A percentile compares a stretch with the other conserved stretches of the same genome.
phyloP scores from a whole-genome alignment of 169 alveolate species.

The Sarcocystis neurona region DNA sequence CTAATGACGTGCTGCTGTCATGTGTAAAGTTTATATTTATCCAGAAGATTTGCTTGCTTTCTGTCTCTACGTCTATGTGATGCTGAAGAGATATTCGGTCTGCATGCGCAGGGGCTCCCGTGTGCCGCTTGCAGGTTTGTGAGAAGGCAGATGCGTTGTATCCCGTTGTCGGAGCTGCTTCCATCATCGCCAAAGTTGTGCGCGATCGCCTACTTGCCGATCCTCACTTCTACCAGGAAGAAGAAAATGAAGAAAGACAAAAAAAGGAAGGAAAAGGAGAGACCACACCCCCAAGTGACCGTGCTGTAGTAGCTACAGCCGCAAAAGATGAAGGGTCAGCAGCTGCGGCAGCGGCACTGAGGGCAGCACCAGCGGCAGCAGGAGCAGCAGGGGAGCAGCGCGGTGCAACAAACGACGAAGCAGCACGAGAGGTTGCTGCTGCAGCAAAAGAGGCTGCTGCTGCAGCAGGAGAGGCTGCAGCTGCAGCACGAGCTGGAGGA shows the following conservation, averaged over 20 bases:
- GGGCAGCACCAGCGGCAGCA: neutral
- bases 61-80: too few relatives aligned
- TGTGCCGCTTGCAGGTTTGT: conserved; percentile 75
- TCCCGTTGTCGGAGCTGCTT: conserved; percentile 97
- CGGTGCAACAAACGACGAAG: neutral
- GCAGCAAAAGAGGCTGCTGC: neutral
- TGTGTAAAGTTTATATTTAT: too few relatives aligned
- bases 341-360: neutral
- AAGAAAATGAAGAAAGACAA: neutral
- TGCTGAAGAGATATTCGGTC: too few relatives aligned
- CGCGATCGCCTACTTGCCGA: conserved; percentile 85
- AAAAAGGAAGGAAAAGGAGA: neutral
- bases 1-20: too few relatives aligned
- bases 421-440: neutral
- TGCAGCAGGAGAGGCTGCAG: neutral
- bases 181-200: conserved; percentile 96
- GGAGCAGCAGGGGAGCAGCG: neutral
- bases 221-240: neutral
- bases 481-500: too few relatives aligned
- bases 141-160: conserved; percentile 95
- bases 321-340: neutral
- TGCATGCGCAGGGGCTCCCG: too few relatives aligned
- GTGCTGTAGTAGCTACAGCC: too few relatives aligned
- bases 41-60: too few relatives aligned
- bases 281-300: too few relatives aligned